Evolutionary conservation across 805 yeast genomes (phyloP).

Genomic region (Myxozyma vanderwaltii): DNA sequence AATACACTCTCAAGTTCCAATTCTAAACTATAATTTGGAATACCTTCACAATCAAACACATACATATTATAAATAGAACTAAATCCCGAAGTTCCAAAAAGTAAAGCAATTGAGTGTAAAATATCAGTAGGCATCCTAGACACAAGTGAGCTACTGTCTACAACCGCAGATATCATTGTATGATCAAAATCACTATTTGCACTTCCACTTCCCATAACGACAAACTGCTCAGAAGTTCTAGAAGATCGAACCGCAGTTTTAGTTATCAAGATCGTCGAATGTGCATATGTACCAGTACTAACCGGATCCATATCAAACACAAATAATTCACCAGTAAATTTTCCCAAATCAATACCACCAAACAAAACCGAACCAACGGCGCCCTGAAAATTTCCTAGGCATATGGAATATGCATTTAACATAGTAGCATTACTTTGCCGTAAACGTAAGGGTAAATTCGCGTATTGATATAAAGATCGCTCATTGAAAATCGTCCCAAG

Average conservation of each 20-base stretch:
- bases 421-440: slow-evolving; percentile 48
- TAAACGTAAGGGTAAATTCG: slow-evolving; percentile 42
- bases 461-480: slow-evolving; percentile 33
- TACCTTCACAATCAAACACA: not conserved
- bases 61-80: not conserved
- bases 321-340: slow-evolving; percentile 45
- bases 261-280: slow-evolving; percentile 15
- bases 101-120: not conserved
- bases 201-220: slow-evolving; percentile 3
- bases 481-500: slow-evolving; percentile 45
- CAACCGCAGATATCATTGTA: not conserved
- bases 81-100: slow-evolving; percentile 6
- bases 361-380: slow-evolving; percentile 46
- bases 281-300: not conserved
- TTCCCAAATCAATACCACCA: slow-evolving; percentile 51
- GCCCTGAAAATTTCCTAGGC: slow-evolving; percentile 44
- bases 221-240: not conserved
- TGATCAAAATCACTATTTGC: not conserved
- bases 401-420: slow-evolving; percentile 51
- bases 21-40: not conserved
- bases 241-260: slow-evolving; percentile 6
- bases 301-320: slow-evolving; percentile 37
- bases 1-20: slow-evolving; percentile 5
- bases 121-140: slow-evolving; percentile 5
- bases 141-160: not conserved